Percentiles rank a stretch among this genome's conserved stretches.
phyloP scores from a whole-genome alignment of 2,329 filamentous ascomycete genomes.

The Epicoccum nigrum region DNA sequence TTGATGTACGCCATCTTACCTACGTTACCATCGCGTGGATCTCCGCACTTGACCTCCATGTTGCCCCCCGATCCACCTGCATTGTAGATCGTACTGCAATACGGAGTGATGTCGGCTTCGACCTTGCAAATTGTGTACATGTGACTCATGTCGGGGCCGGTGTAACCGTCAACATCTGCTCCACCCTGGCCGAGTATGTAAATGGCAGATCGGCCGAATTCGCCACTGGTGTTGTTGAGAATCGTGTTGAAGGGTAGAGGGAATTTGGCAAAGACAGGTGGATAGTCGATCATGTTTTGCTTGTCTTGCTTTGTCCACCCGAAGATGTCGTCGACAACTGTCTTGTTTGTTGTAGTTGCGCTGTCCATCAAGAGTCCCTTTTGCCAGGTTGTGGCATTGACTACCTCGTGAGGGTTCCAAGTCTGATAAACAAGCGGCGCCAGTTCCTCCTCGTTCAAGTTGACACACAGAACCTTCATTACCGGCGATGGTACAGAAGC shows the following conservation, averaged over 20 bases:
- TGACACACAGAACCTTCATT: constrained; percentile 75
- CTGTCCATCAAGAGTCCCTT: constrained; percentile 10
- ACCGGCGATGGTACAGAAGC: constrained; percentile 74
- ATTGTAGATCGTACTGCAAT: constrained; percentile 67
- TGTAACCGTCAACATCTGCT: constrained; percentile 9
- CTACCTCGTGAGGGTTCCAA: constrained; percentile 60
- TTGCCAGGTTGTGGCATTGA: constrained; percentile 33
- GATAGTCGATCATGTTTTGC: neutral
- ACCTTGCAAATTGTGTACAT: constrained; percentile 71
- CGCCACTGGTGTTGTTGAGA: constrained; percentile 42
- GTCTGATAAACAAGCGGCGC: constrained; percentile 67
- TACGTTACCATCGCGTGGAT: constrained; percentile 36
- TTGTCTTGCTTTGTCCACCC: neutral
- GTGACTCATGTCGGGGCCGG: constrained; percentile 23
- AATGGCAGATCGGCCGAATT: constrained; percentile 59
- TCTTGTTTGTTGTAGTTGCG: constrained; percentile 36
- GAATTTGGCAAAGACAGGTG: constrained; percentile 52
- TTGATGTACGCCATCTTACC: constrained; percentile 63
- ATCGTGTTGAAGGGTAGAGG: constrained; percentile 69
- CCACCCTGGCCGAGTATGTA: constrained; percentile 64
- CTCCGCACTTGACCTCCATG: constrained; percentile 68
- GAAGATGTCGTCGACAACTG: constrained; percentile 62
- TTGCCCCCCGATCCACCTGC: constrained; percentile 59
- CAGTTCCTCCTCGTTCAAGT: constrained; percentile 65
- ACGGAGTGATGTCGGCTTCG: constrained; percentile 66